These are phyloP conservation scores for Colletotrichum gigasporum DNA, from an alignment of 2,329 filamentous ascomycete species.

Conservation along the genomic window DNA sequence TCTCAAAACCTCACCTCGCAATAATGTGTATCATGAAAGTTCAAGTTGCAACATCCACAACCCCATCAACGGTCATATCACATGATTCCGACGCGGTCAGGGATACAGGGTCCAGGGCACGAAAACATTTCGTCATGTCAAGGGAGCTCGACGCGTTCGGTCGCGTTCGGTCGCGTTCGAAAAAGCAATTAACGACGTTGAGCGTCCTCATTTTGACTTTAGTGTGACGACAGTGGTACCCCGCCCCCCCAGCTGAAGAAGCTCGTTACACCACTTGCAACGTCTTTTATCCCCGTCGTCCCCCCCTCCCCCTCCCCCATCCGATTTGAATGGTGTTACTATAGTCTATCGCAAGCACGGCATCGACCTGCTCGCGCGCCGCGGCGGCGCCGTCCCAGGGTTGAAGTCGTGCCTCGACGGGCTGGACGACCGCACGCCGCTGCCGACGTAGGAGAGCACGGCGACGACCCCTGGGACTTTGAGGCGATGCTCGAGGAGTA, in stretches of 20 bases:
- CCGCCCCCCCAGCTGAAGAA: no score
- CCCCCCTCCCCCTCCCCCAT: no score
- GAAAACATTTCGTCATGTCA: conserved; percentile 9
- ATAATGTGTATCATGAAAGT: no score
- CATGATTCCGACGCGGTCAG: neutral
- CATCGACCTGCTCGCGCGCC: no score
- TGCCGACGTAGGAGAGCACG: conserved; percentile 35
- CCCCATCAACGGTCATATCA: neutral
- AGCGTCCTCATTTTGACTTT: neutral
- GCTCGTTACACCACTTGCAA: no score
- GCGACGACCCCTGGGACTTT: conserved; percentile 40
- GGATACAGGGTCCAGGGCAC: neutral
- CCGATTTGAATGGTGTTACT: no score
- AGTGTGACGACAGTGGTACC: neutral
- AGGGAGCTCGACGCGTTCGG: neutral
- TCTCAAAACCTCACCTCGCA: no score
- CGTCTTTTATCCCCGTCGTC: no score
- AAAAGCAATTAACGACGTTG: neutral
- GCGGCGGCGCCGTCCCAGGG: conserved; percentile 35
- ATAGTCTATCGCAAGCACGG: no score
- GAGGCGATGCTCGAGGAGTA: conserved; percentile 36
- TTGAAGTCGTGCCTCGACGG: conserved; percentile 36
- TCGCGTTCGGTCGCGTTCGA: no score
- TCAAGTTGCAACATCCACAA: no score
- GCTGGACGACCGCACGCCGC: conserved; percentile 33